These are phyloP conservation scores for Coffea eugenioides DNA, from an alignment of 257 asterid genomes.

Conservation along the genomic window DNA sequence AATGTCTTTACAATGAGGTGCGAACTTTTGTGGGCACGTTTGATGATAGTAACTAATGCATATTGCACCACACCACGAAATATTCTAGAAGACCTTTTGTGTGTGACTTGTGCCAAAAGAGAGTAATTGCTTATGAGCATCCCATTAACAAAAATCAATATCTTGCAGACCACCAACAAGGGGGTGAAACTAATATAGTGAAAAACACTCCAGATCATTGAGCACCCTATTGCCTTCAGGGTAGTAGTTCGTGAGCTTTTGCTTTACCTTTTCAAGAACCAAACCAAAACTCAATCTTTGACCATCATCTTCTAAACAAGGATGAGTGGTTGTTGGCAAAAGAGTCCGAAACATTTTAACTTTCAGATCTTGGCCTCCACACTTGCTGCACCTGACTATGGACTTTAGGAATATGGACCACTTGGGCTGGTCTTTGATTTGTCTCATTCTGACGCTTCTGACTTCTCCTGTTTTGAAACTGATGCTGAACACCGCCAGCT, in stretches of 20 bases:
- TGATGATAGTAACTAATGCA: neutral
- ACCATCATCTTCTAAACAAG: neutral
- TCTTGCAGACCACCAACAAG: neutral
- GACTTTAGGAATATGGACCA: conserved; percentile 26
- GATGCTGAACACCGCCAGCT: conserved; percentile 17
- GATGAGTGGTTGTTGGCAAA: neutral
- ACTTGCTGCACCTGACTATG: conserved; percentile 36
- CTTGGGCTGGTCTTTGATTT: conserved; percentile 22
- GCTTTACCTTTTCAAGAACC: neutral
- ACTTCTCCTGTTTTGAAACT: conserved; percentile 19
- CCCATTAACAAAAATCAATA: neutral
- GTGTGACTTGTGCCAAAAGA: neutral
- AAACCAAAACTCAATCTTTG: neutral
- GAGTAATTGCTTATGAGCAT: neutral
- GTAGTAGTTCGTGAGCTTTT: neutral
- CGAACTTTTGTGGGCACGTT: neutral
- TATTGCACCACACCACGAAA: neutral
- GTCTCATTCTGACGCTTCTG: neutral
- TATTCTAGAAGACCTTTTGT: neutral
- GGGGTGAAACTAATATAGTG: neutral
- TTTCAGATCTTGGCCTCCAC: conserved; percentile 52
- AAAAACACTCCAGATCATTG: neutral
- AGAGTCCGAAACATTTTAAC: conserved; percentile 2
- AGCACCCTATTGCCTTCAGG: no score
- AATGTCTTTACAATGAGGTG: neutral